Conservation (phyloP, 768 basidiomycete genomes). For the Suillus luteus region DNA sequence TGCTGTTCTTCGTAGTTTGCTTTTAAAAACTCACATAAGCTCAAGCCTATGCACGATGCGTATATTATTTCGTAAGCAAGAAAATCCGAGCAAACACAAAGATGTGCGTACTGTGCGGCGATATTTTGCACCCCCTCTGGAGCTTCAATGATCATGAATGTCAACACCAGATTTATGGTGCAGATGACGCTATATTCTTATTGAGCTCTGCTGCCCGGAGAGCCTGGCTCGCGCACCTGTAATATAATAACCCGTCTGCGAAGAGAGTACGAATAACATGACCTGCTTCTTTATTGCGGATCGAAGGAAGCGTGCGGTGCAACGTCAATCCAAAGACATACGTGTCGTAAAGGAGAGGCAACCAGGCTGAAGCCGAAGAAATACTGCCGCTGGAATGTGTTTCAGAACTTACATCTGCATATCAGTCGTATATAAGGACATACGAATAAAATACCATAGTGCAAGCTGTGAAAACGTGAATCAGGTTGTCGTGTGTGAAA, state of each 20-base stretch:
- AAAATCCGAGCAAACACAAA: not conserved
- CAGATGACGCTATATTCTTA: slow-evolving; percentile 37
- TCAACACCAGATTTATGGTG: slow-evolving; percentile 38
- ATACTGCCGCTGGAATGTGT: slow-evolving; percentile 18
- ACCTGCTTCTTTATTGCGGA: slow-evolving; percentile 20
- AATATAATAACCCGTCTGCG: slow-evolving; percentile 39
- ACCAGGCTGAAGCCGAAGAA: slow-evolving; percentile 42
- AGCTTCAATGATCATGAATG: slow-evolving; percentile 40
- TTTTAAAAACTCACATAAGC: slow-evolving; percentile 41
- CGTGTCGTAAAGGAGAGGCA: slow-evolving; percentile 44
- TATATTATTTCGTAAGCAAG: not conserved
- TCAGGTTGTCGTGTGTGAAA: slow-evolving; percentile 28
- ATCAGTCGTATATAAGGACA: not conserved
- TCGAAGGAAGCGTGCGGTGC: slow-evolving; percentile 29
- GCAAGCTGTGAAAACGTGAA: slow-evolving; percentile 35
- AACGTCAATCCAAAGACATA: slow-evolving; percentile 37
- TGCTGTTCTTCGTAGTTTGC: slow-evolving; percentile 31
- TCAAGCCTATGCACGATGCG: slow-evolving; percentile 23
- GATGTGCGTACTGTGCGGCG: slow-evolving; percentile 30
- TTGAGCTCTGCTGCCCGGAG: not conserved
- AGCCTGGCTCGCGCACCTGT: slow-evolving; percentile 25
- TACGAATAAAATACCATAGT: slow-evolving; percentile 43
- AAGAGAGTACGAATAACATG: slow-evolving; percentile 30
- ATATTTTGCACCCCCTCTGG: slow-evolving; percentile 35
- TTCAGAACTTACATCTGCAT: not conserved